Evolutionary conservation across 1,284 basidiomycete species (phyloP).

Genomic region (Cryptococcus jaspeensis): DNA sequence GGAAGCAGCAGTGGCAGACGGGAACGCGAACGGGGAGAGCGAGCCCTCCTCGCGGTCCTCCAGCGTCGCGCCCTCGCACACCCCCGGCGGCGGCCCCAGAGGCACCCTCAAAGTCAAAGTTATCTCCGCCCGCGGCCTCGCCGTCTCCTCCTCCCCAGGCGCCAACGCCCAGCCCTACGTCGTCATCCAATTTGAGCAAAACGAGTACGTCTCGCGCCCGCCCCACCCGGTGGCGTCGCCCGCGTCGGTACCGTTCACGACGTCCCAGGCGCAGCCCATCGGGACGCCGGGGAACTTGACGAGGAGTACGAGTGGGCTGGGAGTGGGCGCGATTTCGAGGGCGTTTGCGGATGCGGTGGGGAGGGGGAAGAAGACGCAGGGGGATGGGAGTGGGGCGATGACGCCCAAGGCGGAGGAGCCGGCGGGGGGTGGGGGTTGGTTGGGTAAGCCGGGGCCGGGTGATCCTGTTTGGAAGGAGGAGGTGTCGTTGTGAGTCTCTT

Average conservation of each 20-base stretch:
- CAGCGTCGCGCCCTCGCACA: slow-evolving; percentile 7
- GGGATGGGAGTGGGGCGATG: slow-evolving; percentile 40
- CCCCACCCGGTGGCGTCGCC: slow-evolving; percentile 55
- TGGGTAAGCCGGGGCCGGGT: slow-evolving; percentile 53
- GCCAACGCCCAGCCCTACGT: slow-evolving; percentile 76
- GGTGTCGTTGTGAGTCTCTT: slow-evolving; percentile 80
- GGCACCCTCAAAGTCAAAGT: slow-evolving; percentile 93
- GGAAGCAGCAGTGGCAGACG: slow-evolving; percentile 5
- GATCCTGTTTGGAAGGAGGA: slow-evolving; percentile 99
- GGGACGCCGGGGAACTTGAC: slow-evolving; percentile 32
- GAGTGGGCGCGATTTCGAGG: slow-evolving; percentile 61
- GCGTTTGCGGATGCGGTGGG: slow-evolving; percentile 56
- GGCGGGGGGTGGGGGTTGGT: slow-evolving; percentile 25
- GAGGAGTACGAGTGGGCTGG: slow-evolving; percentile 54
- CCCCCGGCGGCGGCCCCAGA: slow-evolving; percentile 49
- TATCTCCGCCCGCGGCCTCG: slow-evolving; percentile 85
- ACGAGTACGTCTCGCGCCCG: slow-evolving; percentile 94
- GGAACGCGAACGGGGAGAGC: too few species aligned
- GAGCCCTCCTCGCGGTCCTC: neutral
- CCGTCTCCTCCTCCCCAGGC: slow-evolving; percentile 60
- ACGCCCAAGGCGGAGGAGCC: slow-evolving; percentile 46
- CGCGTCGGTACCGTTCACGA: slow-evolving; percentile 44
- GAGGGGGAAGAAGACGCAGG: slow-evolving; percentile 49
- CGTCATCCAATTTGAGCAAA: slow-evolving; percentile 98
- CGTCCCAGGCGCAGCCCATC: slow-evolving; percentile 39